A percentile compares a stretch with the other conserved stretches of the same genome.
Conservation (phyloP, 2,329 filamentous ascomycete genomes). For the Cordyceps fumosorosea region DNA sequence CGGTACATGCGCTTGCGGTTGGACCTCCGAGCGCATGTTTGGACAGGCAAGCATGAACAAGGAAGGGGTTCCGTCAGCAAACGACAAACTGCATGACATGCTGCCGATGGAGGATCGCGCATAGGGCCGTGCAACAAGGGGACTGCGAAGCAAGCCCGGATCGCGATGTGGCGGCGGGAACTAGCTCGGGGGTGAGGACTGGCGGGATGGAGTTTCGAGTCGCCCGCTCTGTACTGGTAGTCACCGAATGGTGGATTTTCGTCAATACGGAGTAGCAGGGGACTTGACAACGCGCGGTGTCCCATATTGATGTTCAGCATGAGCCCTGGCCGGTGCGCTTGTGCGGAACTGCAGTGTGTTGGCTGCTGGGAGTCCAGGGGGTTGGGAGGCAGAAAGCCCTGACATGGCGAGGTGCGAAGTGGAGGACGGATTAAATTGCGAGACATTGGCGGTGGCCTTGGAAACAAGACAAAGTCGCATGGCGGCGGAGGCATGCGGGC, state of each 20-base stretch:
- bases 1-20: neutral
- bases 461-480: slow-evolving; percentile 7
- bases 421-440: slow-evolving; percentile 10
- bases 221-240: neutral
- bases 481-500: neutral
- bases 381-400: too few relatives aligned
- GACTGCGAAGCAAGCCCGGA: neutral
- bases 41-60: neutral
- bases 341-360: too few relatives aligned
- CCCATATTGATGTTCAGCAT: neutral
- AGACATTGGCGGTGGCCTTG: slow-evolving; percentile 2
- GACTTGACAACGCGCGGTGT: neutral
- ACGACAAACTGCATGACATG: neutral
- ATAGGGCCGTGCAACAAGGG: neutral
- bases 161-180: slow-evolving; percentile 10
- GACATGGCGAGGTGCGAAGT: neutral
- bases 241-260: neutral
- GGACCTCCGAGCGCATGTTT: neutral
- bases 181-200: neutral
- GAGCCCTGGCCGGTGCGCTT: too few relatives aligned
- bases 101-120: neutral
- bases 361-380: too few relatives aligned
- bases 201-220: neutral
- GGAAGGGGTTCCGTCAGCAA: neutral
- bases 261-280: neutral